Evolutionary conservation across 805 yeast species (phyloP), one percentile per base, ranked within the genome.

Genomic region (Kuraishia floccosa): DNA sequence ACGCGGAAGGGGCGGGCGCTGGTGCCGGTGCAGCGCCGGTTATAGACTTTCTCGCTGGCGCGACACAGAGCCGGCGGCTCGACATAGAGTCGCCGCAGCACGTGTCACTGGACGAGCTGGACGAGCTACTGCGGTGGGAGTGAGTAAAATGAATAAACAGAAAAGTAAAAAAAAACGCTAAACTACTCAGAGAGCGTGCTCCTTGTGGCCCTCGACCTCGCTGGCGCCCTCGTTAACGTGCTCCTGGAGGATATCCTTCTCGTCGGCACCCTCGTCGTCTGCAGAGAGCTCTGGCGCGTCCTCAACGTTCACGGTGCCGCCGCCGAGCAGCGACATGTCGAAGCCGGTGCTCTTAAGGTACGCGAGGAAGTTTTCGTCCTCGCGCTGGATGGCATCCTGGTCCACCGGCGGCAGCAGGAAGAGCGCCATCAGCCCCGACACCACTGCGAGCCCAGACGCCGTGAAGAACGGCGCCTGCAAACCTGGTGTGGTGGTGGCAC

Each of bases 401-500:
- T 81, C 87, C 30, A 87, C 75, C 15, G 79, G 60, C 22, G 96
- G 96, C 38, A 82, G 60, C 46, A 70, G 70, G 54, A 85, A 76
- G 24, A 82, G 46, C 5, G 85, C 79, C 30, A 84, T 50, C 20
- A 70, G 27, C 2, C 81, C 93, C 9, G 91, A 69, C 43, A 85
- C 63, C 25, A 81, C 45, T 50, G 93, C 83, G 39, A 87, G 60
- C 1, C 83, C 65, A 3, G 94, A 72, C 10, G 94, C 77, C 33
- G 86, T 71, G 65, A 76, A 86, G 55, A 86, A 83, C 31, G 94
- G 87, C 32, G 78, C 79, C 52, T 72, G 73, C 46, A 72, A 63
- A 40, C 89, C 91, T 35, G 53, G 44, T 37, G 63, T 57, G 8
- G 64, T 50, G 30, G 50, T 54, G 24, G 65, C 64, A 25, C 82